These are phyloP conservation scores for Podospora bellae-mahoneyi DNA, from an alignment of 495 filamentous ascomycete genomes.

Conservation along the genomic window DNA sequence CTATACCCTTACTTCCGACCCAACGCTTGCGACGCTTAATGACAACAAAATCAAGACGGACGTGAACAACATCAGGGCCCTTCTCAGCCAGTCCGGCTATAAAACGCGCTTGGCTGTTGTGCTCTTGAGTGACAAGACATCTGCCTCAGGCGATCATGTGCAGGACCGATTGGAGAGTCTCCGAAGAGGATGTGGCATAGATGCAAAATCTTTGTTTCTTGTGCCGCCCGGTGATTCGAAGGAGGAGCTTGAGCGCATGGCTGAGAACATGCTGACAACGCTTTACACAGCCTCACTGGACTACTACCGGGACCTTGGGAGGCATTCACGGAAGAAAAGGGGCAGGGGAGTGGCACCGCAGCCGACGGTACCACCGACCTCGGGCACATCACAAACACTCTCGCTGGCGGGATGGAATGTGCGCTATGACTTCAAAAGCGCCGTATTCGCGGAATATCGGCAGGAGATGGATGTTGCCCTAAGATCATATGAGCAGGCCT, in stretches of 20 bases:
- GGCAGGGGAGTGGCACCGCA: constrained; percentile 69
- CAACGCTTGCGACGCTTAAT: constrained; percentile 62
- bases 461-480: constrained; percentile 84
- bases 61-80: constrained; percentile 69
- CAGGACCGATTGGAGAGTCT: constrained; percentile 71
- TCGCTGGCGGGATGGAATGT: constrained; percentile 86
- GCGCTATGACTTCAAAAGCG: constrained; percentile 89
- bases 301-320: constrained; percentile 87
- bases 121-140: constrained; percentile 65
- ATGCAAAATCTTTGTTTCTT: constrained; percentile 71
- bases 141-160: constrained; percentile 53
- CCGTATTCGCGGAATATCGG: constrained; percentile 83
- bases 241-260: constrained; percentile 61
- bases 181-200: constrained; percentile 71
- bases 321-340: constrained; percentile 81
- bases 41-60: constrained; percentile 89
- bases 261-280: constrained; percentile 56
- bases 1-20: constrained; percentile 65
- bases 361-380: constrained; percentile 78
- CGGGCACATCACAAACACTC: constrained; percentile 75
- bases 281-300: constrained; percentile 68
- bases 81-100: constrained; percentile 64
- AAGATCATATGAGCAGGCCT: constrained; percentile 78
- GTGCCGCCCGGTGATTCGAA: constrained; percentile 43
- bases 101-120: constrained; percentile 73